Percentiles rank a stretch among this genome's conserved stretches.
Conservation (phyloP, 148 eudicot species). For the Rhododendron henanense region DNA sequence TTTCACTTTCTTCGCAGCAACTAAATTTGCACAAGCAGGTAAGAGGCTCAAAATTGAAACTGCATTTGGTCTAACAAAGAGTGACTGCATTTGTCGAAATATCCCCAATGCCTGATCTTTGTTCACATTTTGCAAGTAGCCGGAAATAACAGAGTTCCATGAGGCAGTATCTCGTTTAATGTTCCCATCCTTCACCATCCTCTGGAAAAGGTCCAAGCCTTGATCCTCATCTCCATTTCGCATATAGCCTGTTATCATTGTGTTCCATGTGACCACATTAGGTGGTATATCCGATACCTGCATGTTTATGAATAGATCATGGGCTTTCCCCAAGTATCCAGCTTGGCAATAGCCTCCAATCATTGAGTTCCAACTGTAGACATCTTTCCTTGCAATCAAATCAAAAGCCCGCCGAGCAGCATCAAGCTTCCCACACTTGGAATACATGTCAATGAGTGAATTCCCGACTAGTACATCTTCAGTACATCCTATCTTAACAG, state of each 20-base stretch:
- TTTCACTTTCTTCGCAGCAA: constrained; percentile 65
- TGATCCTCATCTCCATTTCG: constrained; percentile 75
- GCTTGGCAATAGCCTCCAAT: constrained; percentile 77
- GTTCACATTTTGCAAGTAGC: constrained; percentile 54
- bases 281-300: constrained; percentile 47
- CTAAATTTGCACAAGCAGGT: constrained; percentile 66
- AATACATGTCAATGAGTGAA: constrained; percentile 77
- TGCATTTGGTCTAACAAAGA: constrained; percentile 51
- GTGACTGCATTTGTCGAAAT: constrained; percentile 71
- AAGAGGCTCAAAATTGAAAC: constrained; percentile 63
- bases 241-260: constrained; percentile 66
- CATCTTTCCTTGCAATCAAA: constrained; percentile 49
- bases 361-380: constrained; percentile 90
- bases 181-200: constrained; percentile 60
- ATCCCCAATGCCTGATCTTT: constrained; percentile 62
- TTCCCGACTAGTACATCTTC: constrained; percentile 65
- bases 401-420: constrained; percentile 61
- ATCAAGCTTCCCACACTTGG: constrained; percentile 71
- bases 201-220: constrained; percentile 67
- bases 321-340: constrained; percentile 77
- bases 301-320: constrained; percentile 62
- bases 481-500: constrained; percentile 49
- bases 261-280: constrained; percentile 77
- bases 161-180: constrained; percentile 77
- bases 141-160: constrained; percentile 84